Base-by-base conservation (phyloP, 139 green algal species). In the Chlamydomonas sphaeroides region DNA sequence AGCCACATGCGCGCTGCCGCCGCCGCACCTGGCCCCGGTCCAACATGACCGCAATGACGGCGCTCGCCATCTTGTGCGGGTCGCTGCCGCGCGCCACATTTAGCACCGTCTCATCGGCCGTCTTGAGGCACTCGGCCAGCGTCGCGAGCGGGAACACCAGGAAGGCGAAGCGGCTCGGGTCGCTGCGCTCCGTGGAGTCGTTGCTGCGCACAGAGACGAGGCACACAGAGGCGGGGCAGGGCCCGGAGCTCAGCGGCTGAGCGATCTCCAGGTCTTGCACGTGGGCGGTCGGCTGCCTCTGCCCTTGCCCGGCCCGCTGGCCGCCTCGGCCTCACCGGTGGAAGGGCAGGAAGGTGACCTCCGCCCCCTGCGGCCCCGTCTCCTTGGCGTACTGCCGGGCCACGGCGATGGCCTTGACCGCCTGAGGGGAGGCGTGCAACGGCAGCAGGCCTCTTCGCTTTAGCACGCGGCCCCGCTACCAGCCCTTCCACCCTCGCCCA, bases 131-230 rank as follows among this genome's bases (percentile, higher is more conserved):
- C 59, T 78, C 68, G 6, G 48, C 14, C 66, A 89, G 79, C 36
- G 36, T 39, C 42, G n/a, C n/a, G 1, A 65, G 62, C 63, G 84
- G 84, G 75, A 85, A 89, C 45, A 83, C 78, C 61, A 89, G 66
- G 75, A 89, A 89, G 32, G 67, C 85, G 51, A 89, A 85, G 26
- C 85, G 73, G 48, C 51, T 61, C 17, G 85, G 85, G 59, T 89
- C 85, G n/a, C 63, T 33, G 15, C 35, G 62, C 45, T 83, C 76
- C 57, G 32, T 38, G 62, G 25, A 11, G 63, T 83, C 63, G 45
- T 66, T 41, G 21, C 72, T 80, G 71, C 8, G 33, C 10, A 7
- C 33, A 33, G 33, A 26, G 33, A 48, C 3, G 35, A 28, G 20
- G 38, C 38, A 51, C 7, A 53, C n/a, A n/a, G 30, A n/a, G 21